phyloP scores from a whole-genome alignment of 2,329 filamentous ascomycete species.

The Colletotrichum karsti region DNA sequence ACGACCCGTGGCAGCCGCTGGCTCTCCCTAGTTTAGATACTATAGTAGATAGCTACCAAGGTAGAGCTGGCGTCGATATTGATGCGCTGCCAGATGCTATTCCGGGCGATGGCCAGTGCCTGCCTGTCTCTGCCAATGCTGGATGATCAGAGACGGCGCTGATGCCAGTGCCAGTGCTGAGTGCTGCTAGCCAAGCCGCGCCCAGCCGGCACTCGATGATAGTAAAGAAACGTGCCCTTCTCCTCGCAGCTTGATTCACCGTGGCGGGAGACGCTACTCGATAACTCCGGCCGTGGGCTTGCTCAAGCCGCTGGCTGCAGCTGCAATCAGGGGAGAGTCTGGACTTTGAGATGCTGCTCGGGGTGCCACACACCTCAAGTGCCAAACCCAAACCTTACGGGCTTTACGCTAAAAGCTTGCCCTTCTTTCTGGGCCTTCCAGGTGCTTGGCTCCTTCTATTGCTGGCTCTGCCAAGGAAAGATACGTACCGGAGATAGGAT shows the following conservation, averaged over 20 bases:
- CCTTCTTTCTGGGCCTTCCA: not conserved
- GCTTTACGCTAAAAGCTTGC: too few relatives aligned
- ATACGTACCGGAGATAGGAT: too few relatives aligned
- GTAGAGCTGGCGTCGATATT: not conserved
- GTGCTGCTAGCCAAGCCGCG: conserved; percentile 8
- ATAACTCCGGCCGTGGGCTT: not conserved
- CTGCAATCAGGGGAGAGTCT: conserved; percentile 24
- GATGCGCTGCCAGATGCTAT: conserved; percentile 9
- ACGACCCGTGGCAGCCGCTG: conserved; percentile 11
- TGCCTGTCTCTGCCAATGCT: not conserved
- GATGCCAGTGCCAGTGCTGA: not conserved
- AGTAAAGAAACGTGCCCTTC: not conserved
- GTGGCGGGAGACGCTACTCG: not conserved
- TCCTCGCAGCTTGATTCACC: not conserved
- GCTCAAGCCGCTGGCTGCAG: conserved; percentile 9
- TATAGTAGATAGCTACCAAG: too few relatives aligned
- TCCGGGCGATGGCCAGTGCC: not conserved
- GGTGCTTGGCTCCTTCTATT: too few relatives aligned
- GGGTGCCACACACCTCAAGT: conserved; percentile 5
- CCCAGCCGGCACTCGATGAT: not conserved
- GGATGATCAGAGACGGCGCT: not conserved
- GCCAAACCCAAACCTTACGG: not conserved
- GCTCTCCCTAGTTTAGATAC: not conserved
- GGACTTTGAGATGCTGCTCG: conserved; percentile 5
- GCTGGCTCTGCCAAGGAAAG: too few relatives aligned